Conservation (phyloP, 2,329 filamentous ascomycete genomes). For the Paecilomyces niveus region DNA sequence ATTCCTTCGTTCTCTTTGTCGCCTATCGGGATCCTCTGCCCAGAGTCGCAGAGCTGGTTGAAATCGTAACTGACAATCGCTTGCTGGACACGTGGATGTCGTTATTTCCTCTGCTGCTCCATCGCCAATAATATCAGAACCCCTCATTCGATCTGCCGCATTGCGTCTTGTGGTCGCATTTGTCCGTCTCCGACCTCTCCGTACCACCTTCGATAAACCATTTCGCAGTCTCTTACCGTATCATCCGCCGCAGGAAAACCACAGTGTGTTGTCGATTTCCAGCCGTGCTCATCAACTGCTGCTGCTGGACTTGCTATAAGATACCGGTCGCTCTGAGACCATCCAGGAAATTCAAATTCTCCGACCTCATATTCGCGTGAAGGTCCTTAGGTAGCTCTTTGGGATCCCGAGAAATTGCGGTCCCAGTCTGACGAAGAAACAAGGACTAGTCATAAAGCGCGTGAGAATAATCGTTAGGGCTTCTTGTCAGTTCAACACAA, state of each 20-base stretch:
- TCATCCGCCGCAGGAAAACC: neutral
- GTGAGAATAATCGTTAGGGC: neutral
- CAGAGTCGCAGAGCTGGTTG: constrained; percentile 4
- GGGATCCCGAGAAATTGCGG: neutral
- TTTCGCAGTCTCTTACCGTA: neutral
- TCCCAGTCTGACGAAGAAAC: constrained; percentile 11
- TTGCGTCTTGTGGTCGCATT: neutral
- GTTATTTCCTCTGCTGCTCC: constrained; percentile 4
- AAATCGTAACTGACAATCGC: constrained; percentile 10
- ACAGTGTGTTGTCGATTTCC: neutral
- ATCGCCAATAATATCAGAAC: neutral
- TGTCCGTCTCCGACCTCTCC: neutral
- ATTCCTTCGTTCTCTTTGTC: neutral
- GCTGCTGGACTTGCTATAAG: too few relatives aligned
- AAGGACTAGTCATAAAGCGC: neutral
- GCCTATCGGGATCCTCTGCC: neutral
- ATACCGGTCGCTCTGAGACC: neutral
- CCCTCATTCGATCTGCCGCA: neutral
- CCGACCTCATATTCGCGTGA: neutral
- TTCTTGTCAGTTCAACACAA: neutral
- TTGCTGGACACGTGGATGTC: constrained; percentile 18
- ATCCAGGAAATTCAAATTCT: neutral
- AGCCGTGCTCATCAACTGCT: too few relatives aligned
- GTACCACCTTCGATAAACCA: neutral
- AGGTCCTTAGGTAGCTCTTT: neutral